A percentile compares a stretch with the other conserved stretches of the same genome.
Evolutionary conservation across 345 rosid species (phyloP).

Genomic region (Salix dunnii): DNA sequence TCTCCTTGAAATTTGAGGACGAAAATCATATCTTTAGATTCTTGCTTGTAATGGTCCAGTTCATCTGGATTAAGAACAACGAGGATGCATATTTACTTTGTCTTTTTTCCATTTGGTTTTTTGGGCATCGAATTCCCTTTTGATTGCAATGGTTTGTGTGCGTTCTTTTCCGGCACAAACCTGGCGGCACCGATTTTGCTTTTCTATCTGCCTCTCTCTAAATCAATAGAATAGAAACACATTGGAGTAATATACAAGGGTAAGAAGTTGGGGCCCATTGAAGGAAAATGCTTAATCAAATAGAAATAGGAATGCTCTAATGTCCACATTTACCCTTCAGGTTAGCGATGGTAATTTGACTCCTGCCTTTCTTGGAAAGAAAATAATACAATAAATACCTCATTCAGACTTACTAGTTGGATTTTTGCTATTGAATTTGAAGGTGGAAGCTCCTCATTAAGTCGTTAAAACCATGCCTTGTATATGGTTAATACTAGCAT

Average conservation of each 20-base stretch:
- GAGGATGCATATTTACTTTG: neutral
- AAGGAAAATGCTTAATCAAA: neutral
- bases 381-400: no score
- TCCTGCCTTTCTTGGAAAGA: neutral
- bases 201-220: neutral
- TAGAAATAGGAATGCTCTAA: neutral
- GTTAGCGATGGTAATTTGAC: neutral
- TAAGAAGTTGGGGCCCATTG: neutral
- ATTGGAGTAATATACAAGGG: neutral
- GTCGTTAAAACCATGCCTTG: no score
- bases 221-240: neutral
- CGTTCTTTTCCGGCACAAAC: no score
- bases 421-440: no score
- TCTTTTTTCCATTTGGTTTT: constrained; percentile 2
- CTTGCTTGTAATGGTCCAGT: neutral
- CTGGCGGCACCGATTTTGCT: neutral
- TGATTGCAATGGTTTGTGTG: neutral
- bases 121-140: neutral
- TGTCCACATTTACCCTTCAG: neutral
- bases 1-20: neutral
- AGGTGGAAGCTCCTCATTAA: no score
- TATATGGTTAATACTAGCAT: no score
- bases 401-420: no score
- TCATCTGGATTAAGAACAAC: neutral
- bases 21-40: neutral